Evolutionary conservation across 176 grass and related monocot species (phyloP).

Genomic region (Cenchrus purpureus): DNA sequence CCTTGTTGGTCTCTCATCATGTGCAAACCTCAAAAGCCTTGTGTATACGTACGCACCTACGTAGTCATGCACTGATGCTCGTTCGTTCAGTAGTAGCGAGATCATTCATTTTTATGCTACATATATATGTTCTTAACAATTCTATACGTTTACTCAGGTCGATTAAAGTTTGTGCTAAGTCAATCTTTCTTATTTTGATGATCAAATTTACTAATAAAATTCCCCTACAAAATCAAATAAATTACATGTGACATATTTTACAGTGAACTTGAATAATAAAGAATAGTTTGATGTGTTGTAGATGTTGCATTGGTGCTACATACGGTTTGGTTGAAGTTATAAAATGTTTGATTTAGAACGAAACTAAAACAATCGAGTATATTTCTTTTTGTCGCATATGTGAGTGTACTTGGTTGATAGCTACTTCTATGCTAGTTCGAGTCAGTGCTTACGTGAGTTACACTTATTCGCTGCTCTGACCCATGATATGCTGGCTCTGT

Average conservation of each 20-base stretch:
- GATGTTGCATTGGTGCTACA: no score
- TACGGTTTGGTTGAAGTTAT: no score
- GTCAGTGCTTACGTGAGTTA: conserved; percentile 41
- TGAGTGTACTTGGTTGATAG: not conserved
- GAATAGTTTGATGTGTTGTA: no score
- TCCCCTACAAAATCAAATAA: no score
- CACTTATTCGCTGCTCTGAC: conserved; percentile 2
- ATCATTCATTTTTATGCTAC: not conserved
- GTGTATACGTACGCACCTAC: not conserved
- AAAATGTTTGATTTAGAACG: no score
- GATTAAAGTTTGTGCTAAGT: no score
- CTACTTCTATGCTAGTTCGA: conserved; percentile 32
- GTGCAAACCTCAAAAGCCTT: not conserved
- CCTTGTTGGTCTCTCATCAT: not conserved
- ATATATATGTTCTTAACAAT: not conserved
- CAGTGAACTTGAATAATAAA: no score
- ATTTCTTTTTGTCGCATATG: not conserved
- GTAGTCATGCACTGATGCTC: no score
- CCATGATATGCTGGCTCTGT: not conserved
- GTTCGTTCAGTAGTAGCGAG: not conserved
- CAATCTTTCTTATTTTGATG: no score
- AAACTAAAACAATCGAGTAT: no score
- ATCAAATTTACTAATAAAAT: no score
- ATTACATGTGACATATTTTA: no score
- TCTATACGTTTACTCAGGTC: not conserved